Evolutionary conservation across 73 alveolate genomes (phyloP), one percentile per base, ranked within the genome.

Genomic region (Paramecium caudatum): DNA sequence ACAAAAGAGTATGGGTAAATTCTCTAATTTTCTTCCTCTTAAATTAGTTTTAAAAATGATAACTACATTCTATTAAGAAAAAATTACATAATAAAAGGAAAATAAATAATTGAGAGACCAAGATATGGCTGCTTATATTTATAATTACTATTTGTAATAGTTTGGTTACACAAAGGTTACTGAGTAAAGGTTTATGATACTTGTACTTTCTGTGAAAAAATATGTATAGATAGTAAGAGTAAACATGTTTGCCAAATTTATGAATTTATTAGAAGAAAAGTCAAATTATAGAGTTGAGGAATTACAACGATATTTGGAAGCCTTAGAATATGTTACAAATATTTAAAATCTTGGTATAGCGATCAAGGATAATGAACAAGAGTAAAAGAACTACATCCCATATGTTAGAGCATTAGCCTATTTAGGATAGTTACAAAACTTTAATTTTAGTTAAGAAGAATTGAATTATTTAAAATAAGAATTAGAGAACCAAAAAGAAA

Each of bases 81-180:
- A 70, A 47, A 50, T 84, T 36, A 1, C 36, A 4, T 19, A 33
- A 19, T 61, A 47, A 32, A 84, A 84, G 25, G 92, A 84, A 39
- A 84, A 84, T 84, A 84, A 41, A 48, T 17, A 32, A 13, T 21
- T 61, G 0, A 84, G 74, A 27, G 92, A 84, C 25, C 39, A 61
- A 50, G 92, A 84, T 61, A 61, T 84, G 70, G 32, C 92, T 12
- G 43, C 82, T 5, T 84, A 47, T 25, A 62, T 55, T 36, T 84
- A 84, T 46, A 84, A 84, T 41, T 84, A 55, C 17, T 84, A 84
- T 62, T 61, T 65, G 12, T 27, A 65, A 1, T 33, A 84, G 23
- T 84, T 61, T 84, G 92, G 92, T 37, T 65, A 61, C 43, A 84
- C 82, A 4, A 84, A 84, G 43, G 63, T 84, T 23, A 47, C 92